Evolutionary conservation across 176 grass and related monocot species (phyloP), one percentile per base, ranked within the genome.

Genomic region (Lolium multiflorum): DNA sequence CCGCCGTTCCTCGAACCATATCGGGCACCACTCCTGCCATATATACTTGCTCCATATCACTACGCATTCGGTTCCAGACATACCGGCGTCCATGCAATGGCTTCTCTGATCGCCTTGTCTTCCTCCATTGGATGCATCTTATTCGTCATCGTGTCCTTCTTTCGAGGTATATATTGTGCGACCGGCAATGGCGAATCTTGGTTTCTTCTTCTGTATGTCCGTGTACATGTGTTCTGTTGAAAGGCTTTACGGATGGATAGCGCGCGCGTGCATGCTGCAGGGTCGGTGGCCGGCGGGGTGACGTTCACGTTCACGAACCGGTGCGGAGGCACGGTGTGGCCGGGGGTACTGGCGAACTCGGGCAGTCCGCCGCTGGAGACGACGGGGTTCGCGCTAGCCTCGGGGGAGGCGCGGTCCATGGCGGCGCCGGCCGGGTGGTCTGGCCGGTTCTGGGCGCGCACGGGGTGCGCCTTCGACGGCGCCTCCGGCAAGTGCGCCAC

Each of bases 221-320:
- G 31, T 35, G 31, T 35, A 35, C 31, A 35, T 35, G 4, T 41
- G 3, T 43, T 43, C 39, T 41, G 39, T 52, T 5, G 5, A 54
- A 54, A 16, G 15, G 15, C 17, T 54, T 52, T 15, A 52, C 50
- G 14, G 50, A 52, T 13, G 4, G 15, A 54, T 4, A 14, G 11
- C 31, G 11, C n/a, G 11, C 31, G 11, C n/a, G 15, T 47, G 41
- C 46, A 15, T 92, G 85, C 77, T 92, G 93, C 59, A 14, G 17
- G 81, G 48, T 87, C 70, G 39, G 89, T n/a, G 70, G 87, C 14
- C 7, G 72, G 44, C 28, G 78, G 85, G 38, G 60, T 88, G 12
- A 93, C 84, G 48, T 99, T 99, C 92, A 91, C 92, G 84, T 99
- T 99, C 92, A 90, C 90, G 55, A 99, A 99, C 84, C 84, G 88